Percentiles rank a stretch among this genome's conserved stretches.
Evolutionary conservation across 2,329 filamentous ascomycete species (phyloP).

Genomic region (Alternaria brassicicola): DNA sequence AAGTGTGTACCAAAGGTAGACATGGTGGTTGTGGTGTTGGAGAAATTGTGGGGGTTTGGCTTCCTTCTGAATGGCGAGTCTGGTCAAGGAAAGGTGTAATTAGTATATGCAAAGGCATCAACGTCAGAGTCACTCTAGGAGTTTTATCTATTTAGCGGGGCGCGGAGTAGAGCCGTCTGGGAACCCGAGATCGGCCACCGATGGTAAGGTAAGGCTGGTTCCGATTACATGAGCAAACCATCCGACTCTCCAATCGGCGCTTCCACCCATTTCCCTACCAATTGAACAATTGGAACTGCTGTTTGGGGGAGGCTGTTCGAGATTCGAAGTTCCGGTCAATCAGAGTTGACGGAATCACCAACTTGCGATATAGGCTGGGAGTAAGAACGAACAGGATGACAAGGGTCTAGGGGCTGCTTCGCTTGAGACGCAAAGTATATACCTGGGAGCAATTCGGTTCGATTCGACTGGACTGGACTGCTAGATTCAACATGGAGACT

Average conservation of each 20-base stretch:
- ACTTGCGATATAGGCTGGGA: background rate
- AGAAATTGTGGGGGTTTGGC: slow-evolving; percentile 6
- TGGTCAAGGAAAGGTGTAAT: slow-evolving; percentile 3
- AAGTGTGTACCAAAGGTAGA: slow-evolving; percentile 87
- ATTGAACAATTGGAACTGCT: background rate
- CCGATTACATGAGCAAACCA: background rate
- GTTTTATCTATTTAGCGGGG: slow-evolving; percentile 33
- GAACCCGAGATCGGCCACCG: slow-evolving; percentile 19
- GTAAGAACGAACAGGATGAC: background rate
- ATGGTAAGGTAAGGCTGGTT: slow-evolving; percentile 5
- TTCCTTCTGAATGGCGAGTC: slow-evolving; percentile 2
- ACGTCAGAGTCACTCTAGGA: slow-evolving; percentile 28
- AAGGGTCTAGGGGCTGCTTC: background rate
- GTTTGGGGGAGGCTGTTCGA: background rate
- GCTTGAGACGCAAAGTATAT: background rate
- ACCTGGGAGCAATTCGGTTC: background rate
- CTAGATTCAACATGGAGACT: background rate
- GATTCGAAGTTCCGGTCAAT: background rate
- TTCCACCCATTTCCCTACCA: background rate
- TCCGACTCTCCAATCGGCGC: background rate
- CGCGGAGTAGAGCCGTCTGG: slow-evolving; percentile 23
- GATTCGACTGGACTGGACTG: background rate
- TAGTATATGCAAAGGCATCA: slow-evolving; percentile 3
- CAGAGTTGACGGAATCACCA: background rate
- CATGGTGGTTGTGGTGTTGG: slow-evolving; percentile 26